Base-by-base conservation (phyloP, 2,329 filamentous ascomycete genomes). In the Dothistroma pini region DNA sequence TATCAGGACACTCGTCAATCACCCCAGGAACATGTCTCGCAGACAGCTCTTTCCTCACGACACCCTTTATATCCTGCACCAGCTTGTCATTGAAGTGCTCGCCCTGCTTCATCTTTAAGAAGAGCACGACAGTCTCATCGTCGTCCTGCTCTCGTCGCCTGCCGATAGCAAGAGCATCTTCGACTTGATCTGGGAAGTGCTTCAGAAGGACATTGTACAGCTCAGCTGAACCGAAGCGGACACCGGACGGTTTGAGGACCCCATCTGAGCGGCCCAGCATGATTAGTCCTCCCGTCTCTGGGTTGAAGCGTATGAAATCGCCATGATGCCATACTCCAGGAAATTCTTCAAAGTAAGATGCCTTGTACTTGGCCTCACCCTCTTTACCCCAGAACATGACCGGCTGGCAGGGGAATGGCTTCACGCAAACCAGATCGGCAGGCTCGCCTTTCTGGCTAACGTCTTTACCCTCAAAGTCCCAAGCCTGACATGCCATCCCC, bases 241-340 rank as follows among this genome's bases (percentile, higher is more conserved):
- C 91, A 2, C 95, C 95, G 0, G 89, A 86, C 0, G 95, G 95
- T 74, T 99, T 99, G 14, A 99, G 79, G 6, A 97, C 90, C 4
- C 95, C 95, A 70, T 99, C 93, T 56, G 89, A 95, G 29, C 93
- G 85, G 2, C 95, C 93, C 0, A 97, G 83, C 93, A 97, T 97
- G 66, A 91, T 82, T 10, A 97, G 78, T 0, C 92, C 91, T 12
- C 90, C 87, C 0, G 90, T 95, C 16, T 78, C 71, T 0, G 86
- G 83, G 68, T 92, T 89, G 71, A 89, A 79, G 22, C 84, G 80
- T 35, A 97, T 85, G 72, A 97, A 97, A 76, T 99, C 95, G 32
- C 93, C 93, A 71, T 99, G 93, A 72, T 96, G 92, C 95, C 95
- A 97, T 14, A 91, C 82, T 1, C 80, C 79, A 0, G 82, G 78